These are phyloP conservation scores for Pseudogymnoascus sp. DNA, from an alignment of 2,329 filamentous ascomycete species.

Conservation along the genomic window DNA sequence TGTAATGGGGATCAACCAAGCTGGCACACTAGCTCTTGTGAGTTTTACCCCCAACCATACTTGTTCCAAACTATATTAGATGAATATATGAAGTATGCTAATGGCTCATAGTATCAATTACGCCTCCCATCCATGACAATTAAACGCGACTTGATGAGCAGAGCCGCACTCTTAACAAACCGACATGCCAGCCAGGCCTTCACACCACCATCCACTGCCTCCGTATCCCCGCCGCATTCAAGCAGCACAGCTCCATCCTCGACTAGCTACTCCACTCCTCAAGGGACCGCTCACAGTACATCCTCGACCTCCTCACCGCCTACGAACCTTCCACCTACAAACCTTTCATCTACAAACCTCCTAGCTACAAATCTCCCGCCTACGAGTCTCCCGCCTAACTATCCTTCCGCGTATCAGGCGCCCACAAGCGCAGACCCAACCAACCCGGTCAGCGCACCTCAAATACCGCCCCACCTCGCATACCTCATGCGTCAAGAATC, in stretches of 20 bases:
- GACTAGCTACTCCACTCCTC: neutral
- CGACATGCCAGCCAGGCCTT: neutral
- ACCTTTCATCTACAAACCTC: neutral
- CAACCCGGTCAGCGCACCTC: neutral
- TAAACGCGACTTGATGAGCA: constrained; percentile 39
- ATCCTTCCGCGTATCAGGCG: neutral
- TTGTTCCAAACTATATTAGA: constrained; percentile 10
- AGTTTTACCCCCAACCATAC: constrained; percentile 18
- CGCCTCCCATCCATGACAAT: constrained; percentile 56
- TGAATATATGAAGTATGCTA: neutral
- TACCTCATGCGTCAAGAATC: neutral
- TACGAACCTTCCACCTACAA: neutral
- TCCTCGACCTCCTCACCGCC: neutral
- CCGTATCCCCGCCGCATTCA: constrained; percentile 4
- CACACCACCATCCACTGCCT: neutral
- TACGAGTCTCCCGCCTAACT: neutral
- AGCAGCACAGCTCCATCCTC: neutral
- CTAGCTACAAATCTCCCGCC: neutral
- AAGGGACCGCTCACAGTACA: neutral
- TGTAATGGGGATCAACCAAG: constrained; percentile 49
- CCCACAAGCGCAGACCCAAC: neutral
- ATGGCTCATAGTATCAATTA: constrained; percentile 40
- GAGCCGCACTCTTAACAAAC: neutral
- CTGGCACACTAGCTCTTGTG: constrained; percentile 46
- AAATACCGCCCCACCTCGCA: neutral